Percentiles rank a stretch among this genome's conserved stretches.
These are phyloP conservation scores for Fraxinus quadrangulata DNA, from an alignment of 257 asterid genomes.

Conservation along the genomic window DNA sequence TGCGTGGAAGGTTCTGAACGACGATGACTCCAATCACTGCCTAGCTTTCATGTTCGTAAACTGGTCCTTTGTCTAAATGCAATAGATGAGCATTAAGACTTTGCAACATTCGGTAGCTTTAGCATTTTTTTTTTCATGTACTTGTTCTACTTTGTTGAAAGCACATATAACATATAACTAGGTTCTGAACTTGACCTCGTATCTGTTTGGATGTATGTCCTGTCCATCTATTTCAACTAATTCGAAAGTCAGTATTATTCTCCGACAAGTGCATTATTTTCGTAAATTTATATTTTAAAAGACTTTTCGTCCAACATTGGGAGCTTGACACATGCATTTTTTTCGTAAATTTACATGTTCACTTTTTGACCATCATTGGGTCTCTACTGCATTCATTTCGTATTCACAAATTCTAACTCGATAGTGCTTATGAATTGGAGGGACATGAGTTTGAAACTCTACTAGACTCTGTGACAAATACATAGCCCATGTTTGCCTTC, in stretches of 20 bases:
- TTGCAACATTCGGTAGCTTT: not conserved
- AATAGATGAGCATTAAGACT: not conserved
- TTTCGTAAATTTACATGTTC: too few relatives aligned
- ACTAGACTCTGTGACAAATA: too few relatives aligned
- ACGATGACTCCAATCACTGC: constrained; percentile 78
- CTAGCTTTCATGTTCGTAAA: constrained; percentile 90
- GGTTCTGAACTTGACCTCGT: not conserved
- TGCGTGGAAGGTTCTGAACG: constrained; percentile 88
- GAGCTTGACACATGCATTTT: too few relatives aligned
- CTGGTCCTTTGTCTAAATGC: constrained; percentile 73
- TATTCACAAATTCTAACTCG: not conserved
- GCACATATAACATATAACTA: not conserved
- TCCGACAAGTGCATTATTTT: too few relatives aligned
- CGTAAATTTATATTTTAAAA: too few relatives aligned
- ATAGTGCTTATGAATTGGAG: not conserved
- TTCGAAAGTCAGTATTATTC: too few relatives aligned
- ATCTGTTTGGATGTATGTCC: not conserved
- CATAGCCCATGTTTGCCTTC: too few relatives aligned
- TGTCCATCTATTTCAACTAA: not conserved
- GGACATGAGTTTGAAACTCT: not conserved
- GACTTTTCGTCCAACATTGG: too few relatives aligned
- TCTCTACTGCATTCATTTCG: too few relatives aligned
- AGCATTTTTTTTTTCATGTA: not conserved
- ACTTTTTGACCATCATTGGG: too few relatives aligned
- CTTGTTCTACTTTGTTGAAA: not conserved